Evolutionary conservation across 352 stramenopile genomes (phyloP).

Genomic region (Globisporangium uncinulatum): DNA sequence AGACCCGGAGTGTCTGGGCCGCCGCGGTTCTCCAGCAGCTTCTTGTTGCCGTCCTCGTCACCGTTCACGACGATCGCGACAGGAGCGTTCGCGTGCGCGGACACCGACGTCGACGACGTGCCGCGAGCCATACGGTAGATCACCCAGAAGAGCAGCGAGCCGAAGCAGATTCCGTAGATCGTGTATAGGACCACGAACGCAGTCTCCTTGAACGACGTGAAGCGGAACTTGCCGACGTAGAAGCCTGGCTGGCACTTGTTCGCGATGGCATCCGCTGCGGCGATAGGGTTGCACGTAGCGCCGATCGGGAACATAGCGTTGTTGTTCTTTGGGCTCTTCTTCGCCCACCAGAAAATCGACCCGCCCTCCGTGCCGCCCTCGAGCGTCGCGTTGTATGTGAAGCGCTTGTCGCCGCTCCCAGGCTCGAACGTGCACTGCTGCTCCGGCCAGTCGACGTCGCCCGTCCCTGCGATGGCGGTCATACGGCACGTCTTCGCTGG

Average conservation of each 20-base stretch:
- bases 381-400: slow-evolving; percentile 46
- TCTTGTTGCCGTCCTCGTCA: slow-evolving; percentile 36
- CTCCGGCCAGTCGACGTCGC: slow-evolving; percentile 17
- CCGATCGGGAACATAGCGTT: slow-evolving; percentile 62
- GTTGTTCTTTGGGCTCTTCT: slow-evolving; percentile 58
- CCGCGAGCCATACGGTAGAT: slow-evolving; percentile 10
- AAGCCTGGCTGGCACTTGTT: slow-evolving; percentile 23
- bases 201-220: slow-evolving; percentile 47
- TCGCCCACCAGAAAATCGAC: slow-evolving; percentile 49
- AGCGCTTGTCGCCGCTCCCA: slow-evolving; percentile 22
- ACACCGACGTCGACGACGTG: slow-evolving; percentile 10
- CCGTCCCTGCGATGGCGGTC: slow-evolving; percentile 22
- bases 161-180: slow-evolving; percentile 37
- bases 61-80: slow-evolving; percentile 11
- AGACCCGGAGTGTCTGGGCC: slow-evolving; percentile 38
- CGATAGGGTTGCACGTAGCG: slow-evolving; percentile 29
- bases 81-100: slow-evolving; percentile 13
- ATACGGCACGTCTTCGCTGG: slow-evolving; percentile 42
- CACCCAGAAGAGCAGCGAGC: slow-evolving; percentile 26
- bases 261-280: slow-evolving; percentile 12
- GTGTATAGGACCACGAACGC: slow-evolving; percentile 45
- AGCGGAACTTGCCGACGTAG: slow-evolving; percentile 25
- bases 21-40: slow-evolving; percentile 48
- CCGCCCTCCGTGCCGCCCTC: slow-evolving; percentile 38
- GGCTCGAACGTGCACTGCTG: slow-evolving; percentile 45